Conservation (phyloP, 768 basidiomycete species). For the Hypsizygus marmoreus region DNA sequence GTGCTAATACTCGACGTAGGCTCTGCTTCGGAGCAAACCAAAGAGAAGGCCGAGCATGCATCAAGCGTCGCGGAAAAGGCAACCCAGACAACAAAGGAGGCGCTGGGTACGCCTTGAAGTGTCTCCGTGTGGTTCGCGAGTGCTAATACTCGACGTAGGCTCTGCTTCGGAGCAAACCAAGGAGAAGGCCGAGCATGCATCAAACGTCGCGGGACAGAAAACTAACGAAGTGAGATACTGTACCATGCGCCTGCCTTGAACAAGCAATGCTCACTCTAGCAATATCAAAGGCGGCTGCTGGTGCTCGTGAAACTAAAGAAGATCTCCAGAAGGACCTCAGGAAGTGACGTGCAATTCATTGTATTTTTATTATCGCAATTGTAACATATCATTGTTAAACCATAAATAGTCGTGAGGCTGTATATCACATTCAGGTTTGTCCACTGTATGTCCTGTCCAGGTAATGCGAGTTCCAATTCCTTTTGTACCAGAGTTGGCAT, state of each 20-base stretch:
- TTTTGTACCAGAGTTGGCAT: too few relatives aligned
- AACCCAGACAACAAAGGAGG: slow-evolving; percentile 42
- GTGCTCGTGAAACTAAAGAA: slow-evolving; percentile 36
- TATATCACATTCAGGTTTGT: slow-evolving; percentile 1
- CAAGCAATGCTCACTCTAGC: neutral
- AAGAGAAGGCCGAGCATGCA: slow-evolving; percentile 38
- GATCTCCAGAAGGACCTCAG: slow-evolving; percentile 33
- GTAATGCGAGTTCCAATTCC: too few relatives aligned
- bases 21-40: slow-evolving; percentile 30
- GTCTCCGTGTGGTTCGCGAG: neutral
- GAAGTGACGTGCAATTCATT: slow-evolving; percentile 20
- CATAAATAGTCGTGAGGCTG: neutral
- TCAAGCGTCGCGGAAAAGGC: slow-evolving; percentile 33
- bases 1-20: slow-evolving; percentile 25
- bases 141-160: slow-evolving; percentile 24
- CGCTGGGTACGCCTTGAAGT: slow-evolving; percentile 32
- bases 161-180: slow-evolving; percentile 29
- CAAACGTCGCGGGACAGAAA: slow-evolving; percentile 36
- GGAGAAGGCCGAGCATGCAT: slow-evolving; percentile 36
- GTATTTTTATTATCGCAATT: neutral
- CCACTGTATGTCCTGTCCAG: too few relatives aligned
- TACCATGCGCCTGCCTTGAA: neutral
- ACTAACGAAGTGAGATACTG: slow-evolving; percentile 34
- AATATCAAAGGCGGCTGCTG: slow-evolving; percentile 30
- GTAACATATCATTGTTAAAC: neutral